These are phyloP conservation scores for Globisporangium barbulae DNA, from an alignment of 352 stramenopile genomes.

Conservation along the genomic window DNA sequence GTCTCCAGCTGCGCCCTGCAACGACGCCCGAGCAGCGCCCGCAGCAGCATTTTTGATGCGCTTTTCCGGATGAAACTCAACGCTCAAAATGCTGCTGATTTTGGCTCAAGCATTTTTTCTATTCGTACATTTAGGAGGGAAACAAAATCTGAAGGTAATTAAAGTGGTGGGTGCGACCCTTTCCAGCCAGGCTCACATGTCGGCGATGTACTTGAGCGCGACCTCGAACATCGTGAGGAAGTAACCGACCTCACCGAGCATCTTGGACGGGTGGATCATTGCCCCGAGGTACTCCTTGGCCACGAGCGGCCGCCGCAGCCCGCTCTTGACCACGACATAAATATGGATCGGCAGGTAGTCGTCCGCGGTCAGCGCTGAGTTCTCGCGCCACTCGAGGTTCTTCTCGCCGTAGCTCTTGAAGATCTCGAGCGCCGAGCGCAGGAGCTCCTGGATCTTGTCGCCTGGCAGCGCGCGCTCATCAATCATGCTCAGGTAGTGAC, in stretches of 20 bases:
- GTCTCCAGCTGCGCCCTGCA: not conserved
- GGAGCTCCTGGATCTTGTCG: conserved; percentile 81
- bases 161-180: not conserved
- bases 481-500: conserved; percentile 82
- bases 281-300: conserved; percentile 73
- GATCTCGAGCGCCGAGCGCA: conserved; percentile 72
- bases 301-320: conserved; percentile 65
- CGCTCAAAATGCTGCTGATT: not conserved
- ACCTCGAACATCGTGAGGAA: conserved; percentile 89
- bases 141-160: conserved; percentile 4
- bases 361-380: conserved; percentile 72
- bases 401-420: conserved; percentile 80
- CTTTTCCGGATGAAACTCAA: not conserved
- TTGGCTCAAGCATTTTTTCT: conserved; percentile 2
- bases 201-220: conserved; percentile 83
- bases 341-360: conserved; percentile 87
- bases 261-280: conserved; percentile 84
- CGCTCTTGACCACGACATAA: conserved; percentile 78
- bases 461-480: conserved; percentile 66
- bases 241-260: conserved; percentile 81
- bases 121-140: conserved; percentile 10
- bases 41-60: not conserved
- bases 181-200: conserved; percentile 41
- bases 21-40: not conserved
- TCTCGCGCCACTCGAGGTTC: conserved; percentile 72